phyloP scores from a whole-genome alignment of 2,329 filamentous ascomycete species.

The Ophiostoma australiae region DNA sequence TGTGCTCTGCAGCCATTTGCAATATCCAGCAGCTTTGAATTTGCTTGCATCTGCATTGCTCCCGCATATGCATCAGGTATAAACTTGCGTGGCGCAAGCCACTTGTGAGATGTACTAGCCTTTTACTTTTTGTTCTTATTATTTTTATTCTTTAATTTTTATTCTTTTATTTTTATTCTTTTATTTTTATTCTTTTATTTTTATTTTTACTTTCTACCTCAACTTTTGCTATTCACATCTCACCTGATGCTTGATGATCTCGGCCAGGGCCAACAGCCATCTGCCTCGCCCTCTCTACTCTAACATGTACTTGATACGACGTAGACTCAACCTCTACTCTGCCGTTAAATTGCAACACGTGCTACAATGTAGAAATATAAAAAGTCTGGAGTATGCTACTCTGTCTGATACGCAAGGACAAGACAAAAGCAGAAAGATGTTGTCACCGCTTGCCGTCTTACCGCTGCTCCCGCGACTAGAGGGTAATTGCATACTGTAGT shows the following conservation, averaged over 20 bases:
- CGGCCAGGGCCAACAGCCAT: neutral
- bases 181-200: too few species aligned
- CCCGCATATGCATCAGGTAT: neutral
- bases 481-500: neutral
- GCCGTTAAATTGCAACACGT: conserved; percentile 4
- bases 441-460: conserved; percentile 19
- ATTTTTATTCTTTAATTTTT: too few species aligned
- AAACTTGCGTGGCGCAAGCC: too few species aligned
- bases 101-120: too few species aligned
- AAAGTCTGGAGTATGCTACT: neutral
- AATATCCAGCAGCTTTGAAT: too few species aligned
- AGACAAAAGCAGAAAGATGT: neutral
- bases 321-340: too few species aligned
- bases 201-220: neutral
- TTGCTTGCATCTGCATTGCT: neutral
- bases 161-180: too few species aligned
- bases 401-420: neutral
- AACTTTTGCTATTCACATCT: neutral
- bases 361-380: conserved; percentile 6
- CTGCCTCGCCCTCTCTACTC: neutral
- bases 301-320: neutral
- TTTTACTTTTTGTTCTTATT: neutral
- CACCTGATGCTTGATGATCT: too few species aligned
- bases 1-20: neutral
- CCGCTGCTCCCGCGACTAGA: conserved; percentile 21